A percentile compares a stretch with the other conserved stretches of the same genome.
phyloP scores from a whole-genome alignment of 1,284 basidiomycete genomes.

The Moniliella sp. region DNA sequence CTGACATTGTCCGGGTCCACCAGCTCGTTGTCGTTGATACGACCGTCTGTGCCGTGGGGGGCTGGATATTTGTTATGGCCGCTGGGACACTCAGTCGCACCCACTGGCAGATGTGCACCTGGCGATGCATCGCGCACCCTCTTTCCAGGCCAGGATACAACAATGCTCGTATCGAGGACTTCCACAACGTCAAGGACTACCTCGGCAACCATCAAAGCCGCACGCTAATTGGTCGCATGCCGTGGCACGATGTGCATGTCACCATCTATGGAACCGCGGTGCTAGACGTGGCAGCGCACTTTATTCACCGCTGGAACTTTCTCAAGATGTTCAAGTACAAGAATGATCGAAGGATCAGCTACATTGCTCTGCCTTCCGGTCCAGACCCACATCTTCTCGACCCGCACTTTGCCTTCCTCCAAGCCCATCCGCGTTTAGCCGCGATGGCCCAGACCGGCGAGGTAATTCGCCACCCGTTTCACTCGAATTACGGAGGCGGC shows the following conservation, averaged over 20 bases:
- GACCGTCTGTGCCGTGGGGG: slow-evolving; percentile 46
- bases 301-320: slow-evolving; percentile 59
- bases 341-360: too few relatives aligned
- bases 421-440: too few relatives aligned
- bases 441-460: slow-evolving; percentile 5
- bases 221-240: slow-evolving; percentile 39
- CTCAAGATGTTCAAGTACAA: slow-evolving; percentile 18
- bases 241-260: slow-evolving; percentile 40
- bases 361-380: too few relatives aligned
- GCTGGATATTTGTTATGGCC: slow-evolving; percentile 73
- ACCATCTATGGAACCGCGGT: slow-evolving; percentile 64
- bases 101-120: too few relatives aligned
- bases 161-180: slow-evolving; percentile 40
- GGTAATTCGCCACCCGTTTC: slow-evolving; percentile 6
- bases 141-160: slow-evolving; percentile 77
- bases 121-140: too few relatives aligned
- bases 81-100: slow-evolving; percentile 48
- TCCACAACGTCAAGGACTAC: slow-evolving; percentile 46
- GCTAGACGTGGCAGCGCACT: slow-evolving; percentile 72
- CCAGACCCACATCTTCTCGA: too few relatives aligned
- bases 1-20: too few relatives aligned
- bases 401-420: too few relatives aligned
- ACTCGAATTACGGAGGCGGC: too few relatives aligned
- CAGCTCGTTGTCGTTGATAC: slow-evolving; percentile 54
- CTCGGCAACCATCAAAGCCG: slow-evolving; percentile 54